Conservation (phyloP, 176 grass and related monocot species). For the Cymbopogon citratus region DNA sequence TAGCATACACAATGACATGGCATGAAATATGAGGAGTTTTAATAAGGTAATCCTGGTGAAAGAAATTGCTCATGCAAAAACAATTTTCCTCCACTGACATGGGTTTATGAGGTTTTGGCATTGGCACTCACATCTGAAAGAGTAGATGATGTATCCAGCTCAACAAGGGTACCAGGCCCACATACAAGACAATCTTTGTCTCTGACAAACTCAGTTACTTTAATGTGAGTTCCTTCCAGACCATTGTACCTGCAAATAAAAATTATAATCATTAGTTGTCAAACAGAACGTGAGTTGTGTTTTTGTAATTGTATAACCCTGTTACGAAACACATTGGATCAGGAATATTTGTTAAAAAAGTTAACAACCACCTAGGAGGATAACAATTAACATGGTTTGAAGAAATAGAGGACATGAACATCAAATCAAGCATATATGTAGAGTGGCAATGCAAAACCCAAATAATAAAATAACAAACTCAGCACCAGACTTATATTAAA, state of each 20-base stretch:
- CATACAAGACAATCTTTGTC: conserved; percentile 91
- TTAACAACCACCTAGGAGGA: neutral
- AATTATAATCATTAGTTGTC: conserved; percentile 4
- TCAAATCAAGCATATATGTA: neutral
- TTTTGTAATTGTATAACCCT: neutral
- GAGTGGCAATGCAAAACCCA: too few relatives aligned
- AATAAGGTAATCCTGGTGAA: neutral
- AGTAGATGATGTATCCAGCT: conserved; percentile 57
- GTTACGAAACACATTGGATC: conserved; percentile 4
- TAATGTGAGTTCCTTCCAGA: conserved; percentile 78
- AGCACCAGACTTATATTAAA: neutral
- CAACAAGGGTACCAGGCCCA: conserved; percentile 76
- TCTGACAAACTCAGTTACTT: conserved; percentile 90
- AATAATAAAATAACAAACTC: neutral
- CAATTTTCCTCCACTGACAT: neutral
- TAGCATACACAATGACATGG: neutral
- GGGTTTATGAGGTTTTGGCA: conserved; percentile 9
- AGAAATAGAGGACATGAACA: neutral
- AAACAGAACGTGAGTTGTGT: neutral
- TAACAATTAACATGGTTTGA: neutral
- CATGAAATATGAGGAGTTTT: neutral
- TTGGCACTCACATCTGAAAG: conserved; percentile 59
- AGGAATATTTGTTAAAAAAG: neutral
- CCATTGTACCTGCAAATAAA: conserved; percentile 73
- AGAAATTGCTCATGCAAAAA: neutral